These are phyloP conservation scores for Zarea fungicola DNA, from an alignment of 2,329 filamentous ascomycete genomes.

Conservation along the genomic window DNA sequence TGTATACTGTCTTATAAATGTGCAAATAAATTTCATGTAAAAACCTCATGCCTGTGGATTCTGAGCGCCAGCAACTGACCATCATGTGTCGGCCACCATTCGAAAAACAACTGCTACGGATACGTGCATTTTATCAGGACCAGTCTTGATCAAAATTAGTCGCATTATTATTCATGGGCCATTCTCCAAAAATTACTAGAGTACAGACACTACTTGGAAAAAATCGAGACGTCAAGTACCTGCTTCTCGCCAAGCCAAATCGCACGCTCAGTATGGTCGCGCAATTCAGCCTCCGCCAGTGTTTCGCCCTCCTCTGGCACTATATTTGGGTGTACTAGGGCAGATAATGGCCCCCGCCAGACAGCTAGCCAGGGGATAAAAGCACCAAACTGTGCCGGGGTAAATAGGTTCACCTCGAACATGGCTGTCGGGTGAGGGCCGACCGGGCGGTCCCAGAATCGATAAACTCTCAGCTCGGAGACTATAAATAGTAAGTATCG, in stretches of 20 bases:
- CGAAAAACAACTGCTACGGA: no score
- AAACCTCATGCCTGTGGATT: no score
- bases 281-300: constrained; percentile 29
- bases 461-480: constrained; percentile 79
- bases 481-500: constrained; percentile 42
- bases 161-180: no score
- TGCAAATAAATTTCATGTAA: no score
- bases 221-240: constrained; percentile 27
- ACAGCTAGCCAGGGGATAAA: constrained; percentile 83
- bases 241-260: constrained; percentile 69
- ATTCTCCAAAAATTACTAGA: no score
- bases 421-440: constrained; percentile 81
- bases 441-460: constrained; percentile 68
- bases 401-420: constrained; percentile 90
- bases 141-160: no score
- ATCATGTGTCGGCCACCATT: no score
- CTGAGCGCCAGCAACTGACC: no score
- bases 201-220: no score
- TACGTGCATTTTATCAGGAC: no score
- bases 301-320: constrained; percentile 35
- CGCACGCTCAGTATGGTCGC: constrained; percentile 62
- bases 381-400: constrained; percentile 80
- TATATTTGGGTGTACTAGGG: constrained; percentile 78
- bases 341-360: constrained; percentile 74
- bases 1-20: not conserved